These are phyloP conservation scores for Syzygium malaccense DNA, from an alignment of 441 rosid species.

Conservation along the genomic window DNA sequence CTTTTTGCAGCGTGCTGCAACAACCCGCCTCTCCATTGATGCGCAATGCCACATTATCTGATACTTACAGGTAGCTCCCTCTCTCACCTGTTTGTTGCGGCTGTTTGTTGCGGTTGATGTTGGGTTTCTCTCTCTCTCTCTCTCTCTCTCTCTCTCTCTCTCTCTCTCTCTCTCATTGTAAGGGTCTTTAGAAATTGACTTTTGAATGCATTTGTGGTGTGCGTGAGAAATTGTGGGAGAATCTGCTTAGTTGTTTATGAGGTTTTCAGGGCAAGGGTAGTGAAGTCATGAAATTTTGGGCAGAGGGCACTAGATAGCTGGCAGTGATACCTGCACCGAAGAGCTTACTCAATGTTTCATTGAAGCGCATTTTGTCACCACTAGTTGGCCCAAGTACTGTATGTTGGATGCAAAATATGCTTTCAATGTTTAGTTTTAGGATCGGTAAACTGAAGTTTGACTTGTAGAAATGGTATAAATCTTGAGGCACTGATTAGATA, in stretches of 20 bases:
- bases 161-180: neutral
- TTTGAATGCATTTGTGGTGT: neutral
- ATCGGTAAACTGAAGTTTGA: neutral
- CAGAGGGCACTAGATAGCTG: neutral
- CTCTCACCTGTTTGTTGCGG: neutral
- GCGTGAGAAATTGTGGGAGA: neutral
- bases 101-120: neutral
- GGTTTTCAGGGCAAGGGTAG: neutral
- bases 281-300: neutral
- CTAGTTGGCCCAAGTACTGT: neutral
- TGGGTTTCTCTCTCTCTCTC: neutral
- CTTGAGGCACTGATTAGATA: neutral
- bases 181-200: neutral
- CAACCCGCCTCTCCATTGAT: conserved; percentile 24
- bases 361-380: neutral
- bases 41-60: conserved; percentile 35
- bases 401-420: neutral
- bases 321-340: neutral
- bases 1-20: conserved; percentile 13
- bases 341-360: neutral
- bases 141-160: neutral
- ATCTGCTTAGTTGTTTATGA: neutral
- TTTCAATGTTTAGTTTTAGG: neutral
- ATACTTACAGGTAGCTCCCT: conserved; percentile 32
- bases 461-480: neutral